Conservation (phyloP, 306 rosid species). For the Trichosanthes truncata region DNA sequence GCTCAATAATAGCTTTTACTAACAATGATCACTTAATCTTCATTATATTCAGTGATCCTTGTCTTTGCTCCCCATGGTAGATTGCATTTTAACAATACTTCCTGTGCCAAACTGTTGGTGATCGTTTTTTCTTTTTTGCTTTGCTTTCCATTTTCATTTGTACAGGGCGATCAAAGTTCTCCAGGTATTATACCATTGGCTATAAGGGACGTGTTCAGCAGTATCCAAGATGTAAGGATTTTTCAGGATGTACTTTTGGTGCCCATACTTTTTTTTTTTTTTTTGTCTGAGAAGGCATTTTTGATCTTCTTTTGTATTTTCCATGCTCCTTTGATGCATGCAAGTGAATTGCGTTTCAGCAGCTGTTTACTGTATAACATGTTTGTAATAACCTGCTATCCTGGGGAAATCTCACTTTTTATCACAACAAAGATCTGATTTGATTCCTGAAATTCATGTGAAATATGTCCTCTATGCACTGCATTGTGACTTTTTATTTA, state of each 20-base stretch:
- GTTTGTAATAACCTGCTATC: neutral
- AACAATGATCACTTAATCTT: neutral
- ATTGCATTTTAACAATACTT: neutral
- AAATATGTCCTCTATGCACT: neutral
- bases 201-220: conserved; percentile 94
- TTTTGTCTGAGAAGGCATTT: neutral
- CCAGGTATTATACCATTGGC: conserved; percentile 96
- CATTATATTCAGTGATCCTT: neutral
- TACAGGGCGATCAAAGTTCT: conserved; percentile 87
- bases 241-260: neutral
- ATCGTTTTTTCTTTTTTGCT: too few relatives aligned
- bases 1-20: neutral
- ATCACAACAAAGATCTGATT: neutral
- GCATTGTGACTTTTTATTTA: neutral
- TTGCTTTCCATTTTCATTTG: neutral
- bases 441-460: neutral
- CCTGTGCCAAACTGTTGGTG: neutral
- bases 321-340: neutral
- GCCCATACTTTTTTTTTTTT: neutral
- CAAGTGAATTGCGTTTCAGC: neutral
- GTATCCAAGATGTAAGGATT: conserved; percentile 87
- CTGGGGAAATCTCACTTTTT: neutral
- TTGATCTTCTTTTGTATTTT: neutral
- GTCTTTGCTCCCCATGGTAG: neutral
- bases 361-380: neutral